These are phyloP conservation scores for Candolleomyces eurysporus DNA, from an alignment of 768 basidiomycete species.

Conservation along the genomic window DNA sequence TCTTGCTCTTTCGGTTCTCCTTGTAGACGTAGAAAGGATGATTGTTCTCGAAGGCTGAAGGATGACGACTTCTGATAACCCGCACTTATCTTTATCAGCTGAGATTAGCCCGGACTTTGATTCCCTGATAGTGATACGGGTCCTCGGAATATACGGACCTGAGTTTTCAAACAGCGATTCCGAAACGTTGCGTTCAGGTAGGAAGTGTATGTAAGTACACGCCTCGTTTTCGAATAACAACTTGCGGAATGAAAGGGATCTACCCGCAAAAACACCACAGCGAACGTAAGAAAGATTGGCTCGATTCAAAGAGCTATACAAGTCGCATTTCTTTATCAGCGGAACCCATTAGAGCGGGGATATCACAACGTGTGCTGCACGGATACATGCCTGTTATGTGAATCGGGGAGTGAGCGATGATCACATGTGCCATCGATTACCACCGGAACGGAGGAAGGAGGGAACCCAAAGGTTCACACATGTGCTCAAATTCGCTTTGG, in stretches of 20 bases:
- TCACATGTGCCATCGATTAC: constrained; percentile 32
- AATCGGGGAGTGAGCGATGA: constrained; percentile 7
- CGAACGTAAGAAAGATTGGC: background rate
- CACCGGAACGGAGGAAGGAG: constrained; percentile 31
- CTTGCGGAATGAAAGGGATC: too few relatives aligned
- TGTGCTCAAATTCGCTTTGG: too few relatives aligned
- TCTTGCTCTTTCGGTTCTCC: too few relatives aligned
- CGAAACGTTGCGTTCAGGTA: too few relatives aligned
- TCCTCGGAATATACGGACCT: constrained; percentile 1
- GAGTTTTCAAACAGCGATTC: background rate
- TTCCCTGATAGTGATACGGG: background rate
- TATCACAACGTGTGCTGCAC: background rate
- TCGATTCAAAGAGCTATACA: background rate
- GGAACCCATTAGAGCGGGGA: background rate
- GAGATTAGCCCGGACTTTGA: background rate
- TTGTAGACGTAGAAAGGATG: too few relatives aligned
- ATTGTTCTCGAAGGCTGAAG: too few relatives aligned
- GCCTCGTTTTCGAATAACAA: too few relatives aligned
- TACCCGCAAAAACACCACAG: too few relatives aligned
- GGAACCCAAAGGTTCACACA: too few relatives aligned
- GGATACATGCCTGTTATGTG: too few relatives aligned
- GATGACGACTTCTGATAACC: too few relatives aligned
- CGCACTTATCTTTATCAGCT: background rate
- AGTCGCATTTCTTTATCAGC: background rate
- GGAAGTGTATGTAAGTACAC: too few relatives aligned